Percentiles rank a stretch among this genome's conserved stretches.
phyloP scores from a whole-genome alignment of 768 basidiomycete genomes.

The Rhodotorula sphaerocarpa region DNA sequence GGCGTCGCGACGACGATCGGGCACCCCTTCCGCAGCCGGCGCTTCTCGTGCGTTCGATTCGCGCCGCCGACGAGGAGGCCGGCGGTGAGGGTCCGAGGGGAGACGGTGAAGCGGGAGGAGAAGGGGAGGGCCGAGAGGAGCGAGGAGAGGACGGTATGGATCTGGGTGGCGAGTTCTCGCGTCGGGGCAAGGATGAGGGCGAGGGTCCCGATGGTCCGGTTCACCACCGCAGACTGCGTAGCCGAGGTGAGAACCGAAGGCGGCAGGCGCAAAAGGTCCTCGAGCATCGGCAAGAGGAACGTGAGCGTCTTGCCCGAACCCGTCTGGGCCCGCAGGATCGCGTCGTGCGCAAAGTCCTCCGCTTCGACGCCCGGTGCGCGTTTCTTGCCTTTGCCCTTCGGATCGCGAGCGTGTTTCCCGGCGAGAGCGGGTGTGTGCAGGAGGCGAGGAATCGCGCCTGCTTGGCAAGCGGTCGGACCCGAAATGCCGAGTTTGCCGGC shows the following conservation, averaged over 20 bases:
- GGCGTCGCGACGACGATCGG: constrained; percentile 95
- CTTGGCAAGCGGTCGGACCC: constrained; percentile 84
- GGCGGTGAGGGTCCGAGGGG: constrained; percentile 80
- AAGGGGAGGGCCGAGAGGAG: constrained; percentile 67
- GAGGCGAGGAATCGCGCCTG: constrained; percentile 60
- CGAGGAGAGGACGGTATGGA: constrained; percentile 82
- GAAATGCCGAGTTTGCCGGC: constrained; percentile 67
- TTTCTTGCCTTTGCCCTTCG: constrained; percentile 4
- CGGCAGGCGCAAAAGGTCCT: constrained; percentile 75
- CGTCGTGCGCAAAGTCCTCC: constrained; percentile 61
- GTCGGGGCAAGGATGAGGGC: constrained; percentile 92
- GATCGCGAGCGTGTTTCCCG: no score
- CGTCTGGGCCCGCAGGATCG: constrained; percentile 75
- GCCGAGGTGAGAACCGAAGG: constrained; percentile 8
- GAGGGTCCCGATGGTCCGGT: constrained; percentile 92
- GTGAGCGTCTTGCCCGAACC: constrained; percentile 94
- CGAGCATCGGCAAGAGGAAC: constrained; percentile 87
- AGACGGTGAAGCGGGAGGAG: constrained; percentile 51
- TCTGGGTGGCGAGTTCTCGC: constrained; percentile 91
- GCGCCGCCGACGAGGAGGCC: constrained; percentile 90
- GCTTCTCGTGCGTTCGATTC: constrained; percentile 89
- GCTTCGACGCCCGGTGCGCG: constrained; percentile 45
- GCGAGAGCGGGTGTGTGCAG: no score
- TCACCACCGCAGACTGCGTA: constrained; percentile 50
- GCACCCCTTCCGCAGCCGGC: constrained; percentile 82